phyloP scores from a whole-genome alignment of 495 filamentous ascomycete species.

The Penicillium pancosmium region DNA sequence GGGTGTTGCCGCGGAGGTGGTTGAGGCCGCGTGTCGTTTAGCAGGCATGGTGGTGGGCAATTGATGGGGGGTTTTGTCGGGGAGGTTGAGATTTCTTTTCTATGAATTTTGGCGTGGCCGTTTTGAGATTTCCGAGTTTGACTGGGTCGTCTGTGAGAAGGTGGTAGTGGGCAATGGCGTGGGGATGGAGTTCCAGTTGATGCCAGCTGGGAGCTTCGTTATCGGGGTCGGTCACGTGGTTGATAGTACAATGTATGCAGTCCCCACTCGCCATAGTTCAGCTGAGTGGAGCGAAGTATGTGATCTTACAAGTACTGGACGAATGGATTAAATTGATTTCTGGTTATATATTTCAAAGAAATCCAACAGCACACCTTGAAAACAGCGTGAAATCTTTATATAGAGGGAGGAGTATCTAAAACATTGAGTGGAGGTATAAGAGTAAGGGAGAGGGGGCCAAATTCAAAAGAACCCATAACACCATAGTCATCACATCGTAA shows the following conservation, averaged over 20 bases:
- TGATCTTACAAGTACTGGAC: background rate
- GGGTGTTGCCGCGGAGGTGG: slow-evolving; percentile 36
- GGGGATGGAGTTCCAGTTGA: slow-evolving; percentile 21
- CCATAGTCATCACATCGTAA: slow-evolving; percentile 10
- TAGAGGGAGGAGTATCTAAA: background rate
- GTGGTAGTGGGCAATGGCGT: slow-evolving; percentile 23
- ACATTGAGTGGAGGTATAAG: slow-evolving; percentile 1
- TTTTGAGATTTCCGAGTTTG: background rate
- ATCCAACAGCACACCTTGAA: no score
- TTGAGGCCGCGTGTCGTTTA: slow-evolving; percentile 51
- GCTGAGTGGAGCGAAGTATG: no score
- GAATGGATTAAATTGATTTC: background rate
- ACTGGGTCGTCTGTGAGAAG: background rate
- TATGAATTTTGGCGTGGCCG: background rate
- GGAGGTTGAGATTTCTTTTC: background rate
- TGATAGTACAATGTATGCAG: slow-evolving; percentile 11
- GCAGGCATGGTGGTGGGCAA: slow-evolving; percentile 45
- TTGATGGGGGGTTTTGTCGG: slow-evolving; percentile 6
- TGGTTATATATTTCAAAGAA: no score
- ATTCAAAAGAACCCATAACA: background rate
- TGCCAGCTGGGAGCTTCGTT: slow-evolving; percentile 41
- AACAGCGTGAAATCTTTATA: background rate
- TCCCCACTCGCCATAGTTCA: background rate
- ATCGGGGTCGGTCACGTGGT: slow-evolving; percentile 31
- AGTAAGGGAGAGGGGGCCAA: background rate